Conservation (phyloP, 768 basidiomycete genomes). For the Rhizopogon vulgaris region DNA sequence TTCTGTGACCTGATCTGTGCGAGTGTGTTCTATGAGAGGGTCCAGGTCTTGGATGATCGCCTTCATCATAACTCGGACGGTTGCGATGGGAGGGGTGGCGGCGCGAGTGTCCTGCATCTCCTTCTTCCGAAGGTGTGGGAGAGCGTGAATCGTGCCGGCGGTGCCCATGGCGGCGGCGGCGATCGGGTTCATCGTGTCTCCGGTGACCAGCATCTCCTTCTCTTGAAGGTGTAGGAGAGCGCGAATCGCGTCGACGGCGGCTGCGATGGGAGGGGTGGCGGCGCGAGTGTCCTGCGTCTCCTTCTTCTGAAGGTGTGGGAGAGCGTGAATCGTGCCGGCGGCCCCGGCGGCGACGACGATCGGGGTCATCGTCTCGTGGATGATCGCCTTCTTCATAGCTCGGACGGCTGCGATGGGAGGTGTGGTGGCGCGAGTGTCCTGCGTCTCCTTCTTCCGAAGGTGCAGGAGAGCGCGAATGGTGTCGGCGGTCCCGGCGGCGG, state of each 20-base stretch:
- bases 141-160: background rate
- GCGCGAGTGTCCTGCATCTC: conserved; percentile 9
- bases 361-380: too few relatives aligned
- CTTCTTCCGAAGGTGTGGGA: background rate
- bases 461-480: background rate
- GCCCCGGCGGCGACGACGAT: too few relatives aligned
- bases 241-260: background rate
- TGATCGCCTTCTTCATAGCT: too few relatives aligned
- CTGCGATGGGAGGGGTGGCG: conserved; percentile 5
- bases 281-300: conserved; percentile 9
- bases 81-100: conserved; percentile 5
- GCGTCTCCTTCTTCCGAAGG: background rate
- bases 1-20: conserved; percentile 3
- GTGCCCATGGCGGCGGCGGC: background rate
- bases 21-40: conserved; percentile 7
- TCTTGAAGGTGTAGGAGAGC: too few relatives aligned
- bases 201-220: background rate
- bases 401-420: conserved; percentile 4
- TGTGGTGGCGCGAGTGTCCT: background rate
- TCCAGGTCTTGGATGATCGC: conserved; percentile 6
- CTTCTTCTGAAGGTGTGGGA: background rate
- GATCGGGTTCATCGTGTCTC: background rate
- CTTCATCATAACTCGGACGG: conserved; percentile 8
- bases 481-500: background rate
- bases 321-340: too few relatives aligned